These are phyloP conservation scores for Zoysia pacifica DNA, from an alignment of 176 grass and related monocot species.

Conservation along the genomic window DNA sequence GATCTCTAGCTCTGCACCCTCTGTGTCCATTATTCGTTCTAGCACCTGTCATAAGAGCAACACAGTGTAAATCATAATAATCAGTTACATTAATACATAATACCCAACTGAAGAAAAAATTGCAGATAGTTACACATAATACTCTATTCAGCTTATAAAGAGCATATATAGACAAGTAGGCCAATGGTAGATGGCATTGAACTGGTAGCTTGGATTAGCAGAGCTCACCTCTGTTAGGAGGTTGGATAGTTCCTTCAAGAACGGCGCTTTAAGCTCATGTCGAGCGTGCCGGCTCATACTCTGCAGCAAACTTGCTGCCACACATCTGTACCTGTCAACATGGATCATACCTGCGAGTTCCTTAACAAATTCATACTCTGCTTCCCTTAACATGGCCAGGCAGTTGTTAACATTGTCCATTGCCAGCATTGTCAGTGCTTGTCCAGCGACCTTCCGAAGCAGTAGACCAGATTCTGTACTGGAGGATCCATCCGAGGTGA, in stretches of 20 bases:
- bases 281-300: constrained; percentile 16
- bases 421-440: constrained; percentile 27
- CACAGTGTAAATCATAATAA: no score
- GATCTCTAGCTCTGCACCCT: constrained; percentile 12
- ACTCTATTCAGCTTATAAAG: not conserved
- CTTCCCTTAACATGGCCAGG: constrained; percentile 14
- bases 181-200: no score
- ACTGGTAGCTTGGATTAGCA: not conserved
- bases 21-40: not conserved
- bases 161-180: not conserved
- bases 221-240: not conserved
- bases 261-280: not conserved
- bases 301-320: constrained; percentile 31
- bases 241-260: constrained; percentile 13
- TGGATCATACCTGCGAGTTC: constrained; percentile 1
- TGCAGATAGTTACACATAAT: not conserved
- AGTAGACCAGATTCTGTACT: not conserved
- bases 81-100: no score
- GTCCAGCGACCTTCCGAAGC: not conserved
- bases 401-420: constrained; percentile 26
- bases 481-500: not conserved
- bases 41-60: not conserved
- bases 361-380: not conserved
- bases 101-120: not conserved
- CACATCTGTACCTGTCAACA: not conserved